A percentile compares a stretch with the other conserved stretches of the same genome.
Conservation (phyloP, 2,329 filamentous ascomycete species). For the Blastomyces percursus region DNA sequence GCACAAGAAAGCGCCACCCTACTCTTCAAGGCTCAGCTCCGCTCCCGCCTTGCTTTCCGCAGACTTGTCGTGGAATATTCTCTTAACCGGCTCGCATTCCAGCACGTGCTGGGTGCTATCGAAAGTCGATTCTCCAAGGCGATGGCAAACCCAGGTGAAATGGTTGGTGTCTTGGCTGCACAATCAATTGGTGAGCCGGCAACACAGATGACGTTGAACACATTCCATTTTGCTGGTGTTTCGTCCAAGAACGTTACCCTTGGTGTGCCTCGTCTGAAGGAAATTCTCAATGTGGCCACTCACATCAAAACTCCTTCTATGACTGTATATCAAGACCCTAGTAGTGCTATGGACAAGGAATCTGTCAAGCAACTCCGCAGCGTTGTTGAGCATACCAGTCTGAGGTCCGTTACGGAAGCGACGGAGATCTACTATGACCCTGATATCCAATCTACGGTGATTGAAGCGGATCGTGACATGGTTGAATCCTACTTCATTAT, state of each 20-base stretch:
- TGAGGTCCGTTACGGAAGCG: conserved; percentile 79
- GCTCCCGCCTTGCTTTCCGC: conserved; percentile 85
- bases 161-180: conserved; percentile 95
- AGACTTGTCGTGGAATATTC: conserved; percentile 76
- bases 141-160: conserved; percentile 85
- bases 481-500: conserved; percentile 96
- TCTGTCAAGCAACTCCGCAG: conserved; percentile 77
- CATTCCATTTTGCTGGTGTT: conserved; percentile 99
- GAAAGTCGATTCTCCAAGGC: conserved; percentile 79
- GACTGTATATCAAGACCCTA: conserved; percentile 69
- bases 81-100: conserved; percentile 81
- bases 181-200: conserved; percentile 98
- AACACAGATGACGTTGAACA: conserved; percentile 98
- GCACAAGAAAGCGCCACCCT: conserved; percentile 81
- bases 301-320: conserved; percentile 99
- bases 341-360: conserved; percentile 56
- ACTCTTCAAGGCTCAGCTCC: conserved; percentile 82
- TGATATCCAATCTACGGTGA: conserved; percentile 72
- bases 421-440: conserved; percentile 98
- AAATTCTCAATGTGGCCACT: conserved; percentile 94
- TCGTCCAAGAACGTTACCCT: conserved; percentile 99
- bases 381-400: conserved; percentile 83
- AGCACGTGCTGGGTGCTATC: conserved; percentile 82
- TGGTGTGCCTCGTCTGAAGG: conserved; percentile 97
- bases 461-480: conserved; percentile 81